Evolutionary conservation across 2,329 filamentous ascomycete species (phyloP).

Genomic region (Neofusicoccum parvum): DNA sequence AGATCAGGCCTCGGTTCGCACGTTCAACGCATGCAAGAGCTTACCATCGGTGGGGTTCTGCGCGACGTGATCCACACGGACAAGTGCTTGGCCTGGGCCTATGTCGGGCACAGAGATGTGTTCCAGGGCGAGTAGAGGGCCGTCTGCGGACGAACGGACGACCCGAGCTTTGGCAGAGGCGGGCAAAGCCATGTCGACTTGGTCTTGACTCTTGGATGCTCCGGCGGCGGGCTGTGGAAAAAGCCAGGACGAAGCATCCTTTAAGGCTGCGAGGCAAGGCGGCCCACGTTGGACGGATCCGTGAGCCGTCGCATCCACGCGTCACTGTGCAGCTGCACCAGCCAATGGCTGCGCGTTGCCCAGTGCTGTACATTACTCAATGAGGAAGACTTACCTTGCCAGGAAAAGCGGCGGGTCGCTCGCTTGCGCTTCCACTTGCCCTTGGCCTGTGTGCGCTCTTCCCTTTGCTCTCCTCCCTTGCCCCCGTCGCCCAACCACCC

Average conservation of each 20-base stretch:
- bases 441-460: not conserved
- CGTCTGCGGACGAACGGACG: not conserved
- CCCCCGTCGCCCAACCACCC: not conserved
- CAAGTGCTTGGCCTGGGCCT: constrained; percentile 21
- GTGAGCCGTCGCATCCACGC: too few species aligned
- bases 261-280: too few species aligned
- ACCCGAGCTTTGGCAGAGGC: not conserved
- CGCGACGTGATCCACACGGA: constrained; percentile 25
- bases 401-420: not conserved
- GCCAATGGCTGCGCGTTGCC: not conserved
- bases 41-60: constrained; percentile 31
- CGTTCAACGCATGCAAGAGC: not conserved
- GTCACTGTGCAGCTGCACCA: too few species aligned
- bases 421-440: constrained; percentile 1
- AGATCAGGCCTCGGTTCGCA: not conserved
- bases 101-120: not conserved
- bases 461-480: not conserved
- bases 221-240: too few species aligned
- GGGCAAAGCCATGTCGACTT: not conserved
- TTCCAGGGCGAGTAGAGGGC: not conserved
- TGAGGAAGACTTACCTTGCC: not conserved
- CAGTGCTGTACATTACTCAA: not conserved
- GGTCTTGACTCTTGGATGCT: not conserved
- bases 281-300: too few species aligned
- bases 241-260: too few species aligned